phyloP scores from a whole-genome alignment of 345 rosid genomes.

The Euphorbia lathyris region DNA sequence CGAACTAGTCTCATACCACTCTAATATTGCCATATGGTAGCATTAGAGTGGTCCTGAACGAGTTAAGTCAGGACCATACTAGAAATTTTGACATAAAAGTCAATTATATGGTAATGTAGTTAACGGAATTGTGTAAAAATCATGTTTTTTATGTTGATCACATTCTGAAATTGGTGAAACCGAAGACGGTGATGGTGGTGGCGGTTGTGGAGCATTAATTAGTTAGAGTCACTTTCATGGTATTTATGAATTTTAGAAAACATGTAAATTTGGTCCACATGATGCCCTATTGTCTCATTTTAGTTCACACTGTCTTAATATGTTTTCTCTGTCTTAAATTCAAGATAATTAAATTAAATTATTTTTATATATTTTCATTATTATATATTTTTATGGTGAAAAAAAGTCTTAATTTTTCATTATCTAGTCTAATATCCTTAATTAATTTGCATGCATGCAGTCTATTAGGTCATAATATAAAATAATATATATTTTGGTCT shows the following conservation, averaged over 20 bases:
- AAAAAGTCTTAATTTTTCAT: no score
- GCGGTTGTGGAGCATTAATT: neutral
- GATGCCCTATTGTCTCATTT: neutral
- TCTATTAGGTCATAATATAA: neutral
- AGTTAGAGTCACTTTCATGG: conserved; percentile 1
- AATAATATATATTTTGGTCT: neutral
- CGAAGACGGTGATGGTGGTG: no score
- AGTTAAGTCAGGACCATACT: neutral
- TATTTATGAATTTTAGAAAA: conserved; percentile 7
- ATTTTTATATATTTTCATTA: no score
- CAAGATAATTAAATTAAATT: neutral
- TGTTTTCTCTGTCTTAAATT: no score
- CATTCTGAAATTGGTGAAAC: no score
- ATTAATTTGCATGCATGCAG: conserved; percentile 17
- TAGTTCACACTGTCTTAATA: neutral
- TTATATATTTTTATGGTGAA: no score
- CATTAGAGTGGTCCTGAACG: no score
- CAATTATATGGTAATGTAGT: neutral
- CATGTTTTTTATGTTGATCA: neutral
- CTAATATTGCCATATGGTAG: no score
- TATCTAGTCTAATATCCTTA: neutral
- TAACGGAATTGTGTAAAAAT: no score
- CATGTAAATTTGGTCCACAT: conserved; percentile 6
- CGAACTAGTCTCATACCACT: no score
- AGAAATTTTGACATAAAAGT: neutral